Evolutionary conservation across 371 early-diverging fungal species (phyloP).

Genomic region (Encephalitozoon romaleae): DNA sequence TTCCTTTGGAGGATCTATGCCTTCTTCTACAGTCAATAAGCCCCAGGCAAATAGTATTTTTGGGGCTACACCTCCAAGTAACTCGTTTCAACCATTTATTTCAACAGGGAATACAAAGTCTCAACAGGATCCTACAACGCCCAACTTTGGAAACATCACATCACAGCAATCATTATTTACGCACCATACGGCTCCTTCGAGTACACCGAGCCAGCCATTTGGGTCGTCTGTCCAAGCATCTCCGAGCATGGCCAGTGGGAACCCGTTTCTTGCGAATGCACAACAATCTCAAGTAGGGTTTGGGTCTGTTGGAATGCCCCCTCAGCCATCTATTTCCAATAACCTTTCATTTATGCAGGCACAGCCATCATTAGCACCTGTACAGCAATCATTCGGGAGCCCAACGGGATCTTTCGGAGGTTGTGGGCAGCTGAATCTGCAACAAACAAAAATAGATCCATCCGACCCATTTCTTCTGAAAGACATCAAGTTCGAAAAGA

Average conservation of each 20-base stretch:
- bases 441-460: neutral
- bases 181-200: neutral
- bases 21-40: neutral
- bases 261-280: neutral
- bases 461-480: constrained; percentile 47
- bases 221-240: neutral
- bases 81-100: neutral
- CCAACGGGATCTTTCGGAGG: neutral
- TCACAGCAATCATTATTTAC: constrained; percentile 3
- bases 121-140: neutral
- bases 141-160: neutral
- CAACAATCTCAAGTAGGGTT: neutral
- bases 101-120: neutral
- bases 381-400: neutral
- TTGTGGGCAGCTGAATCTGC: neutral
- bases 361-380: neutral
- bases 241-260: neutral
- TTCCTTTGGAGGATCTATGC: neutral
- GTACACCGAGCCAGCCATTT: neutral
- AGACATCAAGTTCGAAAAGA: constrained; percentile 36
- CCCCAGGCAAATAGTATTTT: neutral
- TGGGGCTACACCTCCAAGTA: neutral
- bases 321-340: neutral
- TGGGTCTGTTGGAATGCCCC: neutral
- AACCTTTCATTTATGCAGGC: neutral